Conservation (phyloP, 108 stramenopile genomes). For the Cylindrotheca fusiformis region DNA sequence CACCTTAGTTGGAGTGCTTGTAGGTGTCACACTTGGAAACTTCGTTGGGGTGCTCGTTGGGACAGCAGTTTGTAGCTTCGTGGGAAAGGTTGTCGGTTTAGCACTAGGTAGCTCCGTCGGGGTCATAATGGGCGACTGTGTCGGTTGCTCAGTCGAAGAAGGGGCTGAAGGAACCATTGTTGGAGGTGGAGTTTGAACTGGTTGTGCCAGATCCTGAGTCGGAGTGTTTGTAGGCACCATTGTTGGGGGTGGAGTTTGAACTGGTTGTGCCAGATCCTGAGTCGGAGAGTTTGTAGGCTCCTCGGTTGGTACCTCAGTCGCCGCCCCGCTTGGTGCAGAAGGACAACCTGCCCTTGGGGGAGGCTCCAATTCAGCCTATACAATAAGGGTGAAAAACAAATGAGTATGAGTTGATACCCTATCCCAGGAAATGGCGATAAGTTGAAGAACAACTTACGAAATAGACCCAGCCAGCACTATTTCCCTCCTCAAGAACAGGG, state of each 20-base stretch:
- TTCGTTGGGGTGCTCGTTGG: neutral
- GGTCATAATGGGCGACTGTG: neutral
- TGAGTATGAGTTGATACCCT: neutral
- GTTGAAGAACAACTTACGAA: conserved; percentile 33
- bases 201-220: conserved; percentile 6
- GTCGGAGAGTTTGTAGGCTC: neutral
- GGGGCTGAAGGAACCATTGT: conserved; percentile 10
- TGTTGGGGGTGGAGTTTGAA: neutral
- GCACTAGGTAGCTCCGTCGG: neutral
- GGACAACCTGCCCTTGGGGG: conserved; percentile 15
- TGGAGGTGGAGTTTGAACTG: conserved; percentile 1
- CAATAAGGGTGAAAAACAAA: neutral
- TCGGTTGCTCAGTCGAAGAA: neutral
- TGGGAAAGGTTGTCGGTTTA: neutral
- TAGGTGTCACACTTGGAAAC: conserved; percentile 3
- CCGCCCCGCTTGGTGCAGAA: neutral
- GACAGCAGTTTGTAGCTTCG: neutral
- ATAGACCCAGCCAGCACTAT: conserved; percentile 20
- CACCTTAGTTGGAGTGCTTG: too few species aligned
- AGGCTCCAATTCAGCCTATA: conserved; percentile 10
- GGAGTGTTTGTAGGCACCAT: neutral
- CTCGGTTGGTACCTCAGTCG: neutral
- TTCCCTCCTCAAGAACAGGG: conserved; percentile 24
- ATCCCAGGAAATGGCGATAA: neutral
- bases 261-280: conserved; percentile 1